Conservation (phyloP, 345 rosid genomes). For the Linum lewisii region DNA sequence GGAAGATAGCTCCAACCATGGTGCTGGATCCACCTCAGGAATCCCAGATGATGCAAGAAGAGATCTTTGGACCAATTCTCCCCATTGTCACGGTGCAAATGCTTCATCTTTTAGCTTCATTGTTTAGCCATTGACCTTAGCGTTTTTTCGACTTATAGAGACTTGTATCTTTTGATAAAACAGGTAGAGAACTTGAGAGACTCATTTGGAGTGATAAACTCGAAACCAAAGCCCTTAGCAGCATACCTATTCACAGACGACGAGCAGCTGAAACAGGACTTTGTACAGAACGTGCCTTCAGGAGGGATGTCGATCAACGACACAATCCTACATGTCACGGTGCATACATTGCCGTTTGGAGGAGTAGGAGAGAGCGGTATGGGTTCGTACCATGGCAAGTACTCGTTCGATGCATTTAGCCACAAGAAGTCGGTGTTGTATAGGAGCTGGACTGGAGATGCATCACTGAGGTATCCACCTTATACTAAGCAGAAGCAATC, state of each 20-base stretch:
- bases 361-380: constrained; percentile 94
- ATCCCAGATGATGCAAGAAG: constrained; percentile 43
- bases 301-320: constrained; percentile 79
- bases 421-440: constrained; percentile 89
- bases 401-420: constrained; percentile 89
- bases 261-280: constrained; percentile 41
- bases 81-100: constrained; percentile 35
- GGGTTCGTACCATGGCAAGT: constrained; percentile 94
- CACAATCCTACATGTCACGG: constrained; percentile 51
- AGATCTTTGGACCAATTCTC: constrained; percentile 50
- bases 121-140: too few species aligned
- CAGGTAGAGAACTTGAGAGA: constrained; percentile 33
- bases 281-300: constrained; percentile 41
- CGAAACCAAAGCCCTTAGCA: constrained; percentile 43
- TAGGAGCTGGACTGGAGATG: constrained; percentile 53
- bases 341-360: constrained; percentile 70
- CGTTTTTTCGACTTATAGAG: neutral
- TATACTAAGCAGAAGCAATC: constrained; percentile 49
- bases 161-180: neutral
- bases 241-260: constrained; percentile 67
- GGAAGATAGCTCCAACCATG: constrained; percentile 43
- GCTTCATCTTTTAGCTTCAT: neutral
- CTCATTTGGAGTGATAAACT: constrained; percentile 29
- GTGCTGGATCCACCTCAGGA: constrained; percentile 37
- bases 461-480: constrained; percentile 67